Evolutionary conservation across 2,329 filamentous ascomycete species (phyloP).

Genomic region (Ilyonectria mors-panacis): DNA sequence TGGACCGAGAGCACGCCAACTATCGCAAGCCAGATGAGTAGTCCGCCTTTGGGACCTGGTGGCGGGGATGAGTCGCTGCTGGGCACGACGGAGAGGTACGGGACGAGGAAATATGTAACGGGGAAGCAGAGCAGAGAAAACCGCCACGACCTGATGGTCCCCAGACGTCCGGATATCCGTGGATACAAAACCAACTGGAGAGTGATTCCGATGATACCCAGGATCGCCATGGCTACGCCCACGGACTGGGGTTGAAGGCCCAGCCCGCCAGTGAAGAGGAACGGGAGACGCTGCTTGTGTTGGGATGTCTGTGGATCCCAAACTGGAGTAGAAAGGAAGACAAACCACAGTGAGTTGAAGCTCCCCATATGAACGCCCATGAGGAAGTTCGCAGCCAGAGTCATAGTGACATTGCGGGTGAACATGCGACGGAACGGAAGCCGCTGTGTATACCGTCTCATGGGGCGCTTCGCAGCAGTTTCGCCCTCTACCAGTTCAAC

Average conservation of each 20-base stretch:
- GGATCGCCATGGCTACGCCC: conserved; percentile 82
- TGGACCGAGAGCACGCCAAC: conserved; percentile 74
- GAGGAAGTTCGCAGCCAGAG: conserved; percentile 76
- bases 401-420: conserved; percentile 67
- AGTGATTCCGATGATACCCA: conserved; percentile 82
- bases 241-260: conserved; percentile 80
- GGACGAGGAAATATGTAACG: conserved; percentile 77
- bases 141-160: conserved; percentile 33
- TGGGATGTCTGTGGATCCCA: conserved; percentile 59
- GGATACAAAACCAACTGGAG: conserved; percentile 58
- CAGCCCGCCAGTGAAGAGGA: conserved; percentile 81
- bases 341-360: conserved; percentile 82
- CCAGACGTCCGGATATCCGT: conserved; percentile 29
- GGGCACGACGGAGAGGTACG: conserved; percentile 79
- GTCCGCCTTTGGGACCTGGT: conserved; percentile 67
- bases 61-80: conserved; percentile 62
- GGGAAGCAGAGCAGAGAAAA: conserved; percentile 78
- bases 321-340: conserved; percentile 82
- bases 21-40: conserved; percentile 76
- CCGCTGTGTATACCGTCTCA: conserved; percentile 59
- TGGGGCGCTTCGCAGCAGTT: conserved; percentile 18
- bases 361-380: conserved; percentile 81
- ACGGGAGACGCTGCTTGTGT: conserved; percentile 60
- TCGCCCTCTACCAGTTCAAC: conserved; percentile 37
- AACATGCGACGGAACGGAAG: conserved; percentile 70